phyloP scores from a whole-genome alignment of 1,139 yeast species.

The Hansenula sp. region DNA sequence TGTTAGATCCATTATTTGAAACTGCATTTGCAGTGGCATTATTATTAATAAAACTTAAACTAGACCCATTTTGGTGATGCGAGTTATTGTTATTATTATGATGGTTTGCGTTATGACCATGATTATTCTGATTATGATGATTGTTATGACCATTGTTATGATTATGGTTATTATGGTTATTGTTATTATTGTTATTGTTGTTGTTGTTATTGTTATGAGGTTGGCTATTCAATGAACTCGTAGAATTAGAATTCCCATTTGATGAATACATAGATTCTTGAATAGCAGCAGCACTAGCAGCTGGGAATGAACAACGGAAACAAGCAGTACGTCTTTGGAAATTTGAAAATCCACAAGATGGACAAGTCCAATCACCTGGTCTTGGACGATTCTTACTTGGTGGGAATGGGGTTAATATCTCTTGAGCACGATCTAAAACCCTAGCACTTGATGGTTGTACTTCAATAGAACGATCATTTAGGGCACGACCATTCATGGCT shows the following conservation, averaged over 20 bases:
- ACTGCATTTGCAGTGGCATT: neutral
- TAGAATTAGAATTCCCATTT: slow-evolving; percentile 9
- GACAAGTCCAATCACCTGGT: slow-evolving; percentile 98
- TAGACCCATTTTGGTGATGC: slow-evolving; percentile 4
- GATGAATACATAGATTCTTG: slow-evolving; percentile 45
- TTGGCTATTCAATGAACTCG: slow-evolving; percentile 2
- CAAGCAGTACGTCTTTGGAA: slow-evolving; percentile 95
- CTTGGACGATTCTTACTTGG: slow-evolving; percentile 87
- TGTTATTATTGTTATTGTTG: slow-evolving; percentile 8
- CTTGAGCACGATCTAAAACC: slow-evolving; percentile 79
- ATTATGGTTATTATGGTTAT: slow-evolving; percentile 8
- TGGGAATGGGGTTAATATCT: slow-evolving; percentile 79
- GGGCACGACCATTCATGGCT: slow-evolving; percentile 72
- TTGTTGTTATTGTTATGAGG: slow-evolving; percentile 11
- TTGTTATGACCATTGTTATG: slow-evolving; percentile 9
- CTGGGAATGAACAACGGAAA: slow-evolving; percentile 88
- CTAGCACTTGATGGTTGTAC: slow-evolving; percentile 81
- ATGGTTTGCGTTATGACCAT: slow-evolving; percentile 6
- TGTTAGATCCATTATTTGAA: slow-evolving; percentile 3
- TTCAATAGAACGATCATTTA: slow-evolving; percentile 74
- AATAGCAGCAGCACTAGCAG: slow-evolving; percentile 64
- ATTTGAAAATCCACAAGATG: slow-evolving; percentile 92
- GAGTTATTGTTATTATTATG: slow-evolving; percentile 11
- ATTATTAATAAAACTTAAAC: slow-evolving; percentile 1
- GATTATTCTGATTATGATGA: slow-evolving; percentile 11